Percentiles rank a stretch among this genome's conserved stretches.
Conservation (phyloP, 2,329 filamentous ascomycete species). For the Trichothecium roseum region DNA sequence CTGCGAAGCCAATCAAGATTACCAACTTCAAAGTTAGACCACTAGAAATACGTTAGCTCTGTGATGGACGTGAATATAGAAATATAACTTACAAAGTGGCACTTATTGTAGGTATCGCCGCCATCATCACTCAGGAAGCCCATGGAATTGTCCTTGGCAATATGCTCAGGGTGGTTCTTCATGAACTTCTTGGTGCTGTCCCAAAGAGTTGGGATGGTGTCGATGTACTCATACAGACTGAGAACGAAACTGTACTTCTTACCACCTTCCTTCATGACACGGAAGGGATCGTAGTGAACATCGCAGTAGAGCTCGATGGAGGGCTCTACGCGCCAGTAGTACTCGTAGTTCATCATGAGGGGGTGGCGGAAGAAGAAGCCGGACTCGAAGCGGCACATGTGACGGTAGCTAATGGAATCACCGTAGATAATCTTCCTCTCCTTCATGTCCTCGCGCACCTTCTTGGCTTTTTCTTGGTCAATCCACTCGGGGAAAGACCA, state of each 20-base stretch:
- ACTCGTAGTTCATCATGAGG: slow-evolving; percentile 92
- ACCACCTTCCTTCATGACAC: slow-evolving; percentile 86
- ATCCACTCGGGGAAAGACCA: slow-evolving; percentile 97
- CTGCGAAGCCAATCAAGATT: slow-evolving; percentile 90
- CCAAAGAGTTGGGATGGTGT: slow-evolving; percentile 95
- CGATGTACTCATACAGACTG: slow-evolving; percentile 90
- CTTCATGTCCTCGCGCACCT: slow-evolving; percentile 89
- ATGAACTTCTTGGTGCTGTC: slow-evolving; percentile 93
- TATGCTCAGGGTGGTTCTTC: slow-evolving; percentile 77
- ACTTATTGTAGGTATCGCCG: slow-evolving; percentile 90
- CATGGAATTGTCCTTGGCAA: slow-evolving; percentile 77
- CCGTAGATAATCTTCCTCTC: slow-evolving; percentile 96
- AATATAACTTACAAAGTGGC: slow-evolving; percentile 70
- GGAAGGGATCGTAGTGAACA: slow-evolving; percentile 91
- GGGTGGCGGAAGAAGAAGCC: slow-evolving; percentile 98
- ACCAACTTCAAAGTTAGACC: slow-evolving; percentile 98
- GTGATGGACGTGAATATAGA: not conserved
- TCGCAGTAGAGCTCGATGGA: slow-evolving; percentile 96
- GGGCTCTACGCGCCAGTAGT: slow-evolving; percentile 99
- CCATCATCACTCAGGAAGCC: slow-evolving; percentile 83
- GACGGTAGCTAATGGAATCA: slow-evolving; percentile 90
- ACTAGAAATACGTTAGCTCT: slow-evolving; percentile 40
- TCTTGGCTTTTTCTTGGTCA: slow-evolving; percentile 83
- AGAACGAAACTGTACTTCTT: slow-evolving; percentile 99
- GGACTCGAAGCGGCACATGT: slow-evolving; percentile 99